Percentiles rank a stretch among this genome's conserved stretches.
Conservation (phyloP, 176 grass and related monocot genomes). For the Bolboschoenus planiculmis region DNA sequence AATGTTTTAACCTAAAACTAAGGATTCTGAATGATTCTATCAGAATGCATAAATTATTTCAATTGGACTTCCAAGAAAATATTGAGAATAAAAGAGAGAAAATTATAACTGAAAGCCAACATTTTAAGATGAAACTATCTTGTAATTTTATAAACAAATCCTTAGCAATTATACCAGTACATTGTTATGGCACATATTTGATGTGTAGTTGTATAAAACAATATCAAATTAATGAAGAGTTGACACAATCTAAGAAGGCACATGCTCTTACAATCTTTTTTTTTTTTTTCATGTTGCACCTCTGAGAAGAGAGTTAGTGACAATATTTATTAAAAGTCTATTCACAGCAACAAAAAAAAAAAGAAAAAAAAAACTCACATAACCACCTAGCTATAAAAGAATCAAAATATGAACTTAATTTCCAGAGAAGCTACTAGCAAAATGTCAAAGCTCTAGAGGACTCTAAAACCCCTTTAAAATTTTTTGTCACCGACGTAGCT, state of each 20-base stretch:
- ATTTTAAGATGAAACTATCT: not conserved
- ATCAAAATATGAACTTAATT: constrained; percentile 30
- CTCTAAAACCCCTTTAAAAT: not conserved
- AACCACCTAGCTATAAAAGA: constrained; percentile 20
- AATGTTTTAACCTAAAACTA: too few relatives aligned
- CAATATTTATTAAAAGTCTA: not conserved
- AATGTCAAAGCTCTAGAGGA: constrained; percentile 8
- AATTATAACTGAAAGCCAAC: not conserved
- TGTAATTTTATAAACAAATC: not conserved
- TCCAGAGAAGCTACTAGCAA: not conserved
- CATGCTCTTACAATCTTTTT: too few relatives aligned
- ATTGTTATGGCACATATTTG: too few relatives aligned
- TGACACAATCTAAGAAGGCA: too few relatives aligned
- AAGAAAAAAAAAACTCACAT: not conserved
- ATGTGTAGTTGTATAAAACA: too few relatives aligned
- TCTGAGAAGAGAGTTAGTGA: not conserved
- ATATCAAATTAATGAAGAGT: too few relatives aligned
- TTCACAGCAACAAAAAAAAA: constrained; percentile 19
- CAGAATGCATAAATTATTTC: not conserved
- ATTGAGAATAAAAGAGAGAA: not conserved
- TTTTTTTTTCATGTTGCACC: not conserved
- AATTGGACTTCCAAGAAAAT: not conserved
- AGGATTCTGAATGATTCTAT: not conserved
- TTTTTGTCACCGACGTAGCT: not conserved
- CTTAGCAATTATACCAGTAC: too few relatives aligned